Conservation (phyloP, 805 yeast species). For the Ogataea trehalophila region DNA sequence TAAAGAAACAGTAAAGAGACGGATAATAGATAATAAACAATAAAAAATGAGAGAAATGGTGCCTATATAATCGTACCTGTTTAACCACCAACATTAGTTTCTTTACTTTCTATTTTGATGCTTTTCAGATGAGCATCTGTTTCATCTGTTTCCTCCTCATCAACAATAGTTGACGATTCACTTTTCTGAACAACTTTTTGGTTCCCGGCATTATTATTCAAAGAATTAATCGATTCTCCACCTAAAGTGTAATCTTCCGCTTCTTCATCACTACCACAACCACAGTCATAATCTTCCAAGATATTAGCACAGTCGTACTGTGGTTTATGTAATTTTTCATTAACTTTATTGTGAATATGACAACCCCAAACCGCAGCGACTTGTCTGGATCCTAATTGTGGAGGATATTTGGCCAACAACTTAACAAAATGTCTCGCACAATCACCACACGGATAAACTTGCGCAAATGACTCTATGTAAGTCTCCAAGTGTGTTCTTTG, state of each 20-base stretch:
- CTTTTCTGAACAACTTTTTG: background rate
- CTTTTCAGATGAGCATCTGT: slow-evolving; percentile 37
- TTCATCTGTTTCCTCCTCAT: slow-evolving; percentile 22
- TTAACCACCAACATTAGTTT: slow-evolving; percentile 24
- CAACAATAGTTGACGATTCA: slow-evolving; percentile 1
- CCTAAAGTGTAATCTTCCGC: slow-evolving; percentile 33
- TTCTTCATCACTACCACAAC: slow-evolving; percentile 79
- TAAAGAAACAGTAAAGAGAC: no score
- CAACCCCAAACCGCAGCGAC: slow-evolving; percentile 97
- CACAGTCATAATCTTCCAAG: slow-evolving; percentile 91
- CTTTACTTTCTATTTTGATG: slow-evolving; percentile 43
- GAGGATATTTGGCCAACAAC: slow-evolving; percentile 69
- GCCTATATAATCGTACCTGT: background rate
- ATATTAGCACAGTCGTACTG: slow-evolving; percentile 81
- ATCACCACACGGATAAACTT: slow-evolving; percentile 95
- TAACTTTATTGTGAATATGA: slow-evolving; percentile 82
- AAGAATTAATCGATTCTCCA: slow-evolving; percentile 13
- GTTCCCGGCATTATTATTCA: background rate
- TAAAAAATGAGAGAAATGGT: no score
- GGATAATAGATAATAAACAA: no score
- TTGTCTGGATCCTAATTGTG: slow-evolving; percentile 71
- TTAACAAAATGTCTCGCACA: slow-evolving; percentile 88
- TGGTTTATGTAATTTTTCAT: slow-evolving; percentile 61
- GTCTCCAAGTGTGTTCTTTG: slow-evolving; percentile 59
- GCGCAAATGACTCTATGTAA: slow-evolving; percentile 73